Evolutionary conservation across 768 basidiomycete species (phyloP), one percentile per base, ranked within the genome.

Genomic region (Candolleomyces efflorescens): DNA sequence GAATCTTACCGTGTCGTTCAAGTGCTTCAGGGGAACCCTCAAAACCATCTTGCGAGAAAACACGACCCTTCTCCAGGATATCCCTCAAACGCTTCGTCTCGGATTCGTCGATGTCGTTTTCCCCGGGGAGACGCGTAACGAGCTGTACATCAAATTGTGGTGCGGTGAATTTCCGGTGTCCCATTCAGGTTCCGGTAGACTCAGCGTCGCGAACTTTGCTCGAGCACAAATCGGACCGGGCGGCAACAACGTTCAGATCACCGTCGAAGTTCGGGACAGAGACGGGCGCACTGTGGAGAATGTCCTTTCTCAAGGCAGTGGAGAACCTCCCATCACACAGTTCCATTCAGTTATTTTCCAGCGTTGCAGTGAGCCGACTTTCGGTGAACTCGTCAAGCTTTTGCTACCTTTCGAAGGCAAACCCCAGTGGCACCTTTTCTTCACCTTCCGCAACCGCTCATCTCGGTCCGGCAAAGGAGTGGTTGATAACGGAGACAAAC

Each of bases 61-160:
- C 68, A 86, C 89, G 24, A 87, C 89, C 1, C 73, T 95, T 17
- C 77, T 98, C 22, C 86, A 89, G 59, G 91, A 89, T 62, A 82
- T 85, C 9, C 90, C 95, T 0, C 81, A 87, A 47, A 94, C 94
- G 1, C 74, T 89, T 12, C 89, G 93, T 3, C 84, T 98, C 36
- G 94, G 94, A 27, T 98, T 98, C 68, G 91, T 96, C 0, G 96
- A 98, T 63, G 94, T 97, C 6, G 94, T 96, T 9, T 94, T 94
- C 67, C 95, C 95, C 3, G 92, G 90, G 6, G 89, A 92, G 60
- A 73, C 84, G n/a, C 86, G 96, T 15, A 98, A 98, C 65, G 96
- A 98, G 62, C 79, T 98, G 12, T 98, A 98, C 71, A 82, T 98
- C 75, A 97, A 97, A 70, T 81, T 98, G 0, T 98, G 94, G 94